Evolutionary conservation across 352 stramenopile genomes (phyloP).

Genomic region (Phytophthora uliginosa): DNA sequence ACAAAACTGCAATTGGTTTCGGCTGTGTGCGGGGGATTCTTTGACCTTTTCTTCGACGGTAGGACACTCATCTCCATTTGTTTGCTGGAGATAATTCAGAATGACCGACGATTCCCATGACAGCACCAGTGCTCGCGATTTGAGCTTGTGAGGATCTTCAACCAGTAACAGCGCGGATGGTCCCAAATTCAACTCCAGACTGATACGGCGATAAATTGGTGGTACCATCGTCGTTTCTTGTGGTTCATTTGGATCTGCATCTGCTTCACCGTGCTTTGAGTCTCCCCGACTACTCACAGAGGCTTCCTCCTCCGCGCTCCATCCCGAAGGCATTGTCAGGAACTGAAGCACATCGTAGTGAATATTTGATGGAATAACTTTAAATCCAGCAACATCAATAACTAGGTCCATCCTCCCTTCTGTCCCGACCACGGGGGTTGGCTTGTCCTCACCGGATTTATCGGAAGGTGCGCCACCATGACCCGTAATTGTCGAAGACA

Average conservation of each 20-base stretch:
- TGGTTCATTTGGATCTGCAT: constrained; percentile 6
- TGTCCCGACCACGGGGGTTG: constrained; percentile 19
- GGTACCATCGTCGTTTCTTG: constrained; percentile 16
- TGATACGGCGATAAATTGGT: constrained; percentile 55
- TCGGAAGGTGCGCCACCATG: constrained; percentile 17
- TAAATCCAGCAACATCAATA: constrained; percentile 80
- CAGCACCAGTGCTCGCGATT: constrained; percentile 84
- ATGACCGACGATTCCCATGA: constrained; percentile 80
- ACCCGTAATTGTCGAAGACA: constrained; percentile 38
- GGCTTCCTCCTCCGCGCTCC: constrained; percentile 32
- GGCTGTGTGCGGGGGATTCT: constrained; percentile 34
- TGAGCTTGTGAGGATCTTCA: constrained; percentile 73
- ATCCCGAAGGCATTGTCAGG: constrained; percentile 47
- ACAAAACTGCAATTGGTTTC: constrained; percentile 74
- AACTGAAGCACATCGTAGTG: constrained; percentile 83
- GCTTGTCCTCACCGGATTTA: constrained; percentile 27
- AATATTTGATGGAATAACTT: constrained; percentile 86
- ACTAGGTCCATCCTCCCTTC: constrained; percentile 73
- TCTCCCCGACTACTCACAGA: constrained; percentile 34
- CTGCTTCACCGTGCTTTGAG: constrained; percentile 4
- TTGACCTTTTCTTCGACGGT: constrained; percentile 21
- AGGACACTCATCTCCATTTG: constrained; percentile 46
- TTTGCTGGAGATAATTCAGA: constrained; percentile 68
- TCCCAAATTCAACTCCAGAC: constrained; percentile 69
- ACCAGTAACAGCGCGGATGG: constrained; percentile 78